Percentiles rank a stretch among this genome's conserved stretches.
These are phyloP conservation scores for Akanthomyces lecanii DNA, from an alignment of 2,329 filamentous ascomycete genomes.

Conservation along the genomic window DNA sequence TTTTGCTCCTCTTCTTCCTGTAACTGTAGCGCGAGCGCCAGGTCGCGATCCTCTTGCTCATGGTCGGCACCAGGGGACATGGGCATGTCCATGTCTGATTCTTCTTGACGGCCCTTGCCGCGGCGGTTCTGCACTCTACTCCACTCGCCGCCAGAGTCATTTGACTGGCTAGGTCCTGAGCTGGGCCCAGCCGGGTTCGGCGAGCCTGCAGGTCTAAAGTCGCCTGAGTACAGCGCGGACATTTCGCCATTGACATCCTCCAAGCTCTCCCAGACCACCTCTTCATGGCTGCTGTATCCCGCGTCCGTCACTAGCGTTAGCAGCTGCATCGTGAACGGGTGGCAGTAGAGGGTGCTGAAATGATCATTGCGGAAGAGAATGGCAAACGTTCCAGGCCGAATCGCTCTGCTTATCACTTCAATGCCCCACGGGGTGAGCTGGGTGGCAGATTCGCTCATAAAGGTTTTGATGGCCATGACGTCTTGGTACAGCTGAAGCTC, in stretches of 20 bases:
- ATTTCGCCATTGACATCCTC: slow-evolving; percentile 81
- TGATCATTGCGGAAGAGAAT: slow-evolving; percentile 97
- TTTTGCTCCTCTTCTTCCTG: slow-evolving; percentile 91
- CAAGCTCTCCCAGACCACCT: slow-evolving; percentile 94
- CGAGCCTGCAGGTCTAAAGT: slow-evolving; percentile 79
- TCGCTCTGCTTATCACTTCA: slow-evolving; percentile 63
- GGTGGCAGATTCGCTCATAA: slow-evolving; percentile 74
- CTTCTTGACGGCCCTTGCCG: slow-evolving; percentile 26
- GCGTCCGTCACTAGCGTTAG: slow-evolving; percentile 88
- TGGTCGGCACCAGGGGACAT: slow-evolving; percentile 38
- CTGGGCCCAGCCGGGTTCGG: slow-evolving; percentile 21
- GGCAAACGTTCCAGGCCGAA: slow-evolving; percentile 74
- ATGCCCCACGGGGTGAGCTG: slow-evolving; percentile 83
- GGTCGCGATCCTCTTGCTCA: slow-evolving; percentile 76
- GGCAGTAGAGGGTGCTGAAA: slow-evolving; percentile 89
- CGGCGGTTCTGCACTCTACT: slow-evolving; percentile 45
- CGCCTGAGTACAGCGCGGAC: slow-evolving; percentile 81
- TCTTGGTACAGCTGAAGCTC: slow-evolving; percentile 82
- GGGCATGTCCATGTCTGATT: slow-evolving; percentile 17
- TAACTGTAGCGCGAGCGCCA: slow-evolving; percentile 84
- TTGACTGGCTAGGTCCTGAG: slow-evolving; percentile 19
- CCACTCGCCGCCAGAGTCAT: slow-evolving; percentile 42
- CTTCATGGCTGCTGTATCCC: slow-evolving; percentile 80
- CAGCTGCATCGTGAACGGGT: slow-evolving; percentile 70
- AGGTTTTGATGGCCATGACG: slow-evolving; percentile 77